Evolutionary conservation across 164 flowering plant genomes (phyloP), one percentile per base, ranked within the genome.

Genomic region (Magnolia changhungtana): DNA sequence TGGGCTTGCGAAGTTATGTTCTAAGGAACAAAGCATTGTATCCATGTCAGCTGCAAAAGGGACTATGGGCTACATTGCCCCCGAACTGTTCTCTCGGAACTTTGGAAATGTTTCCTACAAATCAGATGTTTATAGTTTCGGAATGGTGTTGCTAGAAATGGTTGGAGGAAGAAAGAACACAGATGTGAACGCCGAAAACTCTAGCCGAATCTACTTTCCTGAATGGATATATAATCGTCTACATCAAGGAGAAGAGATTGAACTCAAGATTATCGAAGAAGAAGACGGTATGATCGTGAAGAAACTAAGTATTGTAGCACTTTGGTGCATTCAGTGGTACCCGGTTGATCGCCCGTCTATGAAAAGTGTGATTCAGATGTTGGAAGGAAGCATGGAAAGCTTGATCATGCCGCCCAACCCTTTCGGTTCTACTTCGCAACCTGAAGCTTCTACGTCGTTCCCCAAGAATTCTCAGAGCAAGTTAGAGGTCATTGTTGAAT

Each of bases 11-110:
- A 74, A 74, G 21, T 27, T 74, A 9, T 74, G 63, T 45, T 23
- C 76, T 2, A 74, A 16, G 61, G 49, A 50, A 21, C 51, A 74
- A 20, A 74, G 71, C 63, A 49, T 72, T 8, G 71, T 74, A 63
- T 74, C 76, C 18, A 21, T 74, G 76, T 1, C 31, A 6, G 50
- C 37, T 14, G 45, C 67, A 10, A 74, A 63, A 21, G 76, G 76
- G 31, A 74, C 76, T 10, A 50, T 63, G 45, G 76, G 76, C 20
- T 74, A 74, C 45, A 74, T 66, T 9, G 76, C 71, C 23, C 70
- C 76, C 0, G 76, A 74, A 21, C n/a, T 74, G 6, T 50, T 24
- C 7, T 74, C 31, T 7, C 49, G 71, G 21, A 74, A 50, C n/a
- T 74, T 63, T 21, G 76, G 76, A 74, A 13, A 50, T 49, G 71